Base-by-base conservation (phyloP, 1,139 yeast genomes). In the Protomyces arabidopsidicola region DNA sequence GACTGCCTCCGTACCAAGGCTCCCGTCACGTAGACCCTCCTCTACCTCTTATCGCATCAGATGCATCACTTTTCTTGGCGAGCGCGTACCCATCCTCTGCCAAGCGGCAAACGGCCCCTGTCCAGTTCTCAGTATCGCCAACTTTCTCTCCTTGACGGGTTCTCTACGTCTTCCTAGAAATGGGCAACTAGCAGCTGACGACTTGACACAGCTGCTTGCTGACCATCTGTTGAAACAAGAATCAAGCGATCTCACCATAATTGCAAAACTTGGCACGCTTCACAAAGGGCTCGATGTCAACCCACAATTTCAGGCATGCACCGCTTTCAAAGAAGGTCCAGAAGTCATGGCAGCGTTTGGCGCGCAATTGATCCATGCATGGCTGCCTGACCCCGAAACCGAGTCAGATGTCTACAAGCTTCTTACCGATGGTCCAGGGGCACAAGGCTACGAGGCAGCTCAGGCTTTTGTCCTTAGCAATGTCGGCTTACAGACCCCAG, bases 201-300 rank as follows among this genome's bases (percentile, higher is more conserved):
- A 31, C 18, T 31, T 61, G 53, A 57, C 60, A 10, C 51, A 53
- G 31, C 39, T 61, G 31, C 42, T 61, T 20, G 64, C 51, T 2
- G 50, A 61, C 42, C 50, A 27, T 55, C 20, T 55, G 38, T 12
- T 61, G 31, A 20, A 45, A 31, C 45, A 35, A 3, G 55, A 55
- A n/a, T 2, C 48, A 18, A 16, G 45, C 16, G 31, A 51, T 14
- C 22, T 61, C 9, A 16, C 2, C 16, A 35, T 80, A 50, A 76
- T 91, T 53, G 96, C 96, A 0, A 75, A 78, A 45, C 75, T 91
- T 53, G 45, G 36, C 18, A 34, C 31, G 2, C 18, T 56, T n/a
- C 86, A 85, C 67, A 79, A 86, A 0, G 97, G 97, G 0, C 77
- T 90, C 55, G 81, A 84, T 58, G 85, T 90, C 12, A 84, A 90